Base-by-base conservation (phyloP, 768 basidiomycete genomes). In the Thelephora aurantiotincta region DNA sequence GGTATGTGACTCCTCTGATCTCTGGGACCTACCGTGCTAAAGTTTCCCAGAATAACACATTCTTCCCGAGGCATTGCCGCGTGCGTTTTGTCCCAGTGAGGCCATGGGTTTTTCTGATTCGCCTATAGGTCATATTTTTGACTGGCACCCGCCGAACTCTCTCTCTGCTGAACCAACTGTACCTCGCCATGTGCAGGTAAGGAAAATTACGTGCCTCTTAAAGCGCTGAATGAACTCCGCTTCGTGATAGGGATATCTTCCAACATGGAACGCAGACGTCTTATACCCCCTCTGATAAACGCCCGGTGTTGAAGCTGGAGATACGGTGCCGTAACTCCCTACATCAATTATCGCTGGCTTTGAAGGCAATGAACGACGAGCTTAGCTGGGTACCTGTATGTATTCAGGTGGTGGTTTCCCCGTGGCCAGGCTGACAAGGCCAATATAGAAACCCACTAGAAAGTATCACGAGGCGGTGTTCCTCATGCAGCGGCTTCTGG, bases 51-150 rank as follows among this genome's bases (percentile, higher is more conserved):
- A 74, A 72, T 51, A 66, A 63, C 26, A 41, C 73, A 5, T 47
- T 74, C 6, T 74, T 70, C 50, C 72, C 72, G 38, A 63, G 68
- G 37, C 69, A 73, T 51, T 68, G 68, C 54, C 60, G 71, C 45
- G 71, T 72, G 54, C 26, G 62, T 49, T 33, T 7, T 36, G 1
- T 33, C 18, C 14, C 0, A 13, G 33, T 16, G 30, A 34, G 14
- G 38, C 41, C 42, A 30, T 30, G 43, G 33, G 19, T 11, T 38
- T 35, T 19, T 42, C 35, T 19, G 20, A 20, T 33, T 34, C 4
- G 13, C 33, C 35, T 20, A 16, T 43, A 71, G 71, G 61, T 68
- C 9, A 35, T 71, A 14, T 73, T 74, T 55, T 50, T 72, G 43
- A 60, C 64, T 18, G 63, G 65, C 46, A 58, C 66, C 13, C 62